Percentiles rank a stretch among this genome's conserved stretches.
Evolutionary conservation across 345 rosid species (phyloP).

Genomic region (Balakata baccata): DNA sequence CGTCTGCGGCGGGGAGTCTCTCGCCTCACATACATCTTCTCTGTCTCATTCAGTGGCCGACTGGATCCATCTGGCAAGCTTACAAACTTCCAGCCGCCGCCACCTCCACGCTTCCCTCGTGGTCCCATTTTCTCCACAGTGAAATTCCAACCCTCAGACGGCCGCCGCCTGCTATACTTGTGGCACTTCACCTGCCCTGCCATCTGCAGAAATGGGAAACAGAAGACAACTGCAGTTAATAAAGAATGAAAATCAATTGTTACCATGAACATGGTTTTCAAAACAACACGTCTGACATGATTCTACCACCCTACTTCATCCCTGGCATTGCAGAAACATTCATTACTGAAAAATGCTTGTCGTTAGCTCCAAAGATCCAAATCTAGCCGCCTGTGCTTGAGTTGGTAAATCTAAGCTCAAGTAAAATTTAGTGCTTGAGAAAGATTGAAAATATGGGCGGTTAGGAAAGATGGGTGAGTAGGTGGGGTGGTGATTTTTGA

Average conservation of each 20-base stretch:
- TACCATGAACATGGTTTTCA: too few relatives aligned
- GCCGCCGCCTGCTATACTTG: conserved; percentile 79
- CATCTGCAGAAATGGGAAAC: conserved; percentile 40
- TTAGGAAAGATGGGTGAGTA: too few relatives aligned
- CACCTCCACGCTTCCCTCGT: conserved; percentile 75
- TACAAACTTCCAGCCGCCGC: conserved; percentile 94
- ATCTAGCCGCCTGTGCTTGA: too few relatives aligned
- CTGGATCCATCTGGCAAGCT: conserved; percentile 93
- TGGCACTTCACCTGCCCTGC: conserved; percentile 78
- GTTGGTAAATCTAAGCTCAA: neutral
- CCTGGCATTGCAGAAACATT: neutral
- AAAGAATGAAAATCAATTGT: neutral
- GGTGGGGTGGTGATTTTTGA: neutral
- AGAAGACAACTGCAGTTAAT: neutral
- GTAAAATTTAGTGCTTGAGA: neutral
- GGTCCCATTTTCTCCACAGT: conserved; percentile 82
- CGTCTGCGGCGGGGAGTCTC: conserved; percentile 83
- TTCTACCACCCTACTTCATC: neutral
- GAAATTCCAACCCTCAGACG: conserved; percentile 79
- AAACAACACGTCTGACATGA: neutral
- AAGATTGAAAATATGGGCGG: too few relatives aligned
- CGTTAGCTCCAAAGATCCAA: neutral
- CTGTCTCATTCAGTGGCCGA: conserved; percentile 68
- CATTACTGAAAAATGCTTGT: neutral
- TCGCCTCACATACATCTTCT: conserved; percentile 77